Base-by-base conservation (phyloP, 768 basidiomycete genomes). In the Boletus patriciae region DNA sequence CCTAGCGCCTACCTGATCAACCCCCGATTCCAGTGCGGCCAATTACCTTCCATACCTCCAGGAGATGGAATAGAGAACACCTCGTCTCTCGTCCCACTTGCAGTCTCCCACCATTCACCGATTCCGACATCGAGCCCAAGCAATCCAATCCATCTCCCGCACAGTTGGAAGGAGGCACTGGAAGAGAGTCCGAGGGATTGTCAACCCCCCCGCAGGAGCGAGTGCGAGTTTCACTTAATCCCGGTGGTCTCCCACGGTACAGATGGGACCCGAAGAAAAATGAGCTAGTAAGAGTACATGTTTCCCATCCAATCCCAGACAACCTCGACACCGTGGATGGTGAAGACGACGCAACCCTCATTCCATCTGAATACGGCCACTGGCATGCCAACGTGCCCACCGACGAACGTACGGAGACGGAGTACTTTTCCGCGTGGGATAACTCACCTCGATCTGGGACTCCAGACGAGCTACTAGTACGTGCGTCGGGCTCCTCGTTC, bases 1-100 rank as follows among this genome's bases (percentile, higher is more conserved):
- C 50, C 16, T 31, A 70, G 69, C 70, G 69, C 13, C 29, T 70
- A 25, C 66, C 68, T 27, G 58, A 33, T 23, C 69, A 70, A 31
- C 69, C 70, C 3, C 64, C 57, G 3, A 33, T 70, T 33, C 68
- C 62, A 11, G 13, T 49, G 12, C 63, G 61, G 15, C 47, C 25
- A 8, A 2, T 50, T 12, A 46, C 52, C 16, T 0, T 59, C 0
- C 11, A 45, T 34, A 10, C 52, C 2, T 41, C 53, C 18, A 45
- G 6, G 33, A 47, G 11, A 43, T 38, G 6, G 12, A 11, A 25
- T 6, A 50, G 16, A 13, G 13, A 16, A 27, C 40, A 10, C 13
- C 52, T 58, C 9, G 25, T 57, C 34, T 43, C 53, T 19, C 16
- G 4, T 23, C 21, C 8, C 25, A 3, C 34, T 23, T 1, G 16